Conservation (phyloP, 1,284 basidiomycete species). For the Apiotrichum mycotoxinovorans region DNA sequence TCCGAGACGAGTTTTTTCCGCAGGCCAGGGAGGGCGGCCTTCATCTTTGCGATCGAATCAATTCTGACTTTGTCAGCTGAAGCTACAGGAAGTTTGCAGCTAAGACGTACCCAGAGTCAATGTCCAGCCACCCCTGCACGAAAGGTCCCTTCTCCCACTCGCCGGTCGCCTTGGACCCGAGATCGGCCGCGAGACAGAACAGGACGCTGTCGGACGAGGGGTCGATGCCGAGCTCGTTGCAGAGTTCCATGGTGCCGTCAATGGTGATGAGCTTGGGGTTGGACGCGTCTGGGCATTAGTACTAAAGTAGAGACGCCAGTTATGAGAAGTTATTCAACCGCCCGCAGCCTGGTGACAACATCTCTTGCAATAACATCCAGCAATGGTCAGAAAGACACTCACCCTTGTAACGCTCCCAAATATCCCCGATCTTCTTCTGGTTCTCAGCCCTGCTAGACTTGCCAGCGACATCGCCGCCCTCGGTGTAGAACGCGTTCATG, state of each 20-base stretch:
- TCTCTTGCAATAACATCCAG: neutral
- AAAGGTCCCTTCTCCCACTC: slow-evolving; percentile 73
- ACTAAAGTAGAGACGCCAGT: neutral
- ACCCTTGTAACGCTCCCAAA: slow-evolving; percentile 51
- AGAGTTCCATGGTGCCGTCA: slow-evolving; percentile 48
- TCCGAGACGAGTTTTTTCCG: slow-evolving; percentile 65
- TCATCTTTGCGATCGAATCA: slow-evolving; percentile 70
- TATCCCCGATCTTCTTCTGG: slow-evolving; percentile 47
- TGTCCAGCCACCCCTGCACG: slow-evolving; percentile 72
- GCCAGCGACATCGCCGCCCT: slow-evolving; percentile 23
- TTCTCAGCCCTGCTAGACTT: slow-evolving; percentile 18
- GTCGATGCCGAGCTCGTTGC: slow-evolving; percentile 47
- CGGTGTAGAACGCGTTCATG: slow-evolving; percentile 37
- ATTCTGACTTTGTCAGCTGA: slow-evolving; percentile 54
- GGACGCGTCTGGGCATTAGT: slow-evolving; percentile 29
- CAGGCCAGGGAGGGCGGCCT: slow-evolving; percentile 58
- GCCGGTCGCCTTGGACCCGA: slow-evolving; percentile 56
- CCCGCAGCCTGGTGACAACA: no score
- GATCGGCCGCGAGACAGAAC: slow-evolving; percentile 49
- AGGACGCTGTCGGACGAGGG: slow-evolving; percentile 47
- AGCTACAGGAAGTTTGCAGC: neutral
- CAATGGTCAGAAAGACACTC: slow-evolving; percentile 1
- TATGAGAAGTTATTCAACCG: no score
- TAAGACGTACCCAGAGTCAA: slow-evolving; percentile 36
- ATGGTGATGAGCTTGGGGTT: slow-evolving; percentile 48